A percentile compares a stretch with the other conserved stretches of the same genome.
phyloP scores from a whole-genome alignment of 2,329 filamentous ascomycete genomes.

The Calonectria honghensis region DNA sequence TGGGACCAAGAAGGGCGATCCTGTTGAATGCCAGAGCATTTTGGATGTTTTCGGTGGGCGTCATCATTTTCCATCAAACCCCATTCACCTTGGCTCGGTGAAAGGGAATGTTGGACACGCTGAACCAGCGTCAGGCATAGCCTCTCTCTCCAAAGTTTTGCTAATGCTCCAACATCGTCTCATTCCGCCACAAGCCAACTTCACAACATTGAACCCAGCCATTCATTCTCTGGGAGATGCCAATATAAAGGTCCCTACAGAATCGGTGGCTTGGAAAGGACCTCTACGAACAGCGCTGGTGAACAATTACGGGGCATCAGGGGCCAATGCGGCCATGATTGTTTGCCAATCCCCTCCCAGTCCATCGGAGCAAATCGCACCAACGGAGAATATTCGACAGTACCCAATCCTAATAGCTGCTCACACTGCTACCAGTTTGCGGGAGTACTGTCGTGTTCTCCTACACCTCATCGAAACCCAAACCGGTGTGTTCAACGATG shows the following conservation, averaged over 20 bases:
- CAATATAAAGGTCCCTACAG: background rate
- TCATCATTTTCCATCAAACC: background rate
- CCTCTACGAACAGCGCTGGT: background rate
- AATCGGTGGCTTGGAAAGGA: background rate
- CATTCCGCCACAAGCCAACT: constrained; percentile 18
- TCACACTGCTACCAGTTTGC: background rate
- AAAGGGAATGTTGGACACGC: constrained; percentile 8
- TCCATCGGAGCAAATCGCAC: background rate
- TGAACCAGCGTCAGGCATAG: constrained; percentile 9
- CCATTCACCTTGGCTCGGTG: constrained; percentile 1
- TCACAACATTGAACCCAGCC: background rate
- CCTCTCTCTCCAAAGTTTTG: constrained; percentile 1
- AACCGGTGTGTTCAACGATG: background rate
- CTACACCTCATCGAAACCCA: background rate
- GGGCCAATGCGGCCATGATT: constrained; percentile 15
- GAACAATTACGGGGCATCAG: constrained; percentile 13
- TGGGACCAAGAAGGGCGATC: constrained; percentile 6
- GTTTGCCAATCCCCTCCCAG: constrained; percentile 8
- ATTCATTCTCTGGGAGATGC: constrained; percentile 1
- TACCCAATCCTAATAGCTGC: constrained; percentile 6
- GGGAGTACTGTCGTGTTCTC: constrained; percentile 10
- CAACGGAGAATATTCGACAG: background rate
- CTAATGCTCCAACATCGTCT: background rate
- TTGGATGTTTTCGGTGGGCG: background rate
- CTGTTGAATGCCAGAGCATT: constrained; percentile 11